A percentile compares a stretch with the other conserved stretches of the same genome.
These are phyloP conservation scores for Schizochytrium sp. DNA, from an alignment of 108 stramenopile species.

Conservation along the genomic window DNA sequence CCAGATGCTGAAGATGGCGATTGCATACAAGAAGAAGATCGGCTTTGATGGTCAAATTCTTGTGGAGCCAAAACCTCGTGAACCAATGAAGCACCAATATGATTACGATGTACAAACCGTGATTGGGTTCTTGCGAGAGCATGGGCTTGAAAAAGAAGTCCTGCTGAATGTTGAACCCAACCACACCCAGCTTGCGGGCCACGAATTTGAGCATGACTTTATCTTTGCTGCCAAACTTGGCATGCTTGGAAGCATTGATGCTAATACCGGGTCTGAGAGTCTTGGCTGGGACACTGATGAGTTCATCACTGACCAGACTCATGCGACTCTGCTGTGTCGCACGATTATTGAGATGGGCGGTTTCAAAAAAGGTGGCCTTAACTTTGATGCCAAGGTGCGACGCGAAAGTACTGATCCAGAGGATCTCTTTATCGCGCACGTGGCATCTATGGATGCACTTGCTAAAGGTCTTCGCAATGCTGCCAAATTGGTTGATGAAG, in stretches of 20 bases:
- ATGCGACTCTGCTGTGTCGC: constrained; percentile 76
- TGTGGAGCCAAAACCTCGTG: constrained; percentile 81
- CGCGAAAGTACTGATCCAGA: constrained; percentile 77
- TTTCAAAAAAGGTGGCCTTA: constrained; percentile 76
- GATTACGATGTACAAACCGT: constrained; percentile 83
- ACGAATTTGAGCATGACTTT: constrained; percentile 79
- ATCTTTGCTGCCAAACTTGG: constrained; percentile 72
- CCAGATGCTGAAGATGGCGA: constrained; percentile 76
- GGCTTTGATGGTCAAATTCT: constrained; percentile 75
- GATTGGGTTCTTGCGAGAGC: constrained; percentile 77
- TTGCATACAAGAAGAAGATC: constrained; percentile 74
- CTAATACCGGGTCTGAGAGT: constrained; percentile 79
- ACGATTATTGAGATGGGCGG: constrained; percentile 77
- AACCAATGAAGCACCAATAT: constrained; percentile 82
- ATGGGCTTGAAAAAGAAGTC: constrained; percentile 77
- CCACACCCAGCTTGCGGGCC: constrained; percentile 81
- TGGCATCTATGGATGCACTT: constrained; percentile 81
- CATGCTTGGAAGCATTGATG: constrained; percentile 80
- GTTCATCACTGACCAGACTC: constrained; percentile 76
- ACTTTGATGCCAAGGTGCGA: constrained; percentile 83
- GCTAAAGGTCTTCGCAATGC: constrained; percentile 79
- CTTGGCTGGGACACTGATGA: constrained; percentile 82
- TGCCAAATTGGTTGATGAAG: constrained; percentile 75
- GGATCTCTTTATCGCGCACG: constrained; percentile 80
- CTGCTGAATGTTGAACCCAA: constrained; percentile 83